Percentiles rank a stretch among this genome's conserved stretches.
Conservation (phyloP, 176 grass and related monocot species). For the Thalia dealbata region DNA sequence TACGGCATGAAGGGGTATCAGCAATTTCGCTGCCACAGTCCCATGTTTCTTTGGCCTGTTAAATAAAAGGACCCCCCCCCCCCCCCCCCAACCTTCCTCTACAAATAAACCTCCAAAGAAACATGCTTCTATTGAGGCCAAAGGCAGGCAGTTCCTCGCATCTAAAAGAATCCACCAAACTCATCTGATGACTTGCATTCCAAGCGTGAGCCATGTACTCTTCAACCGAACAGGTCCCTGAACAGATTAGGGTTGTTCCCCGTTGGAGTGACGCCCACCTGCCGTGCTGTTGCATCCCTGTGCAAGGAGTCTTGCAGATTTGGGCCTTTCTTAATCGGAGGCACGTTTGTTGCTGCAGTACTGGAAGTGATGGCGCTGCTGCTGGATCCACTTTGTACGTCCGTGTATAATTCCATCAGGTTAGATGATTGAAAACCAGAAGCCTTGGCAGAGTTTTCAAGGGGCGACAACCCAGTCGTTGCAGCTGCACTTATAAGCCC, state of each 20-base stretch:
- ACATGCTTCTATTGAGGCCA: no score
- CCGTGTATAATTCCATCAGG: slow-evolving; percentile 53
- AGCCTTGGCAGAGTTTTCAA: slow-evolving; percentile 25
- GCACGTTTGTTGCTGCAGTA: slow-evolving; percentile 14
- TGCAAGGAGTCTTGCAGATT: slow-evolving; percentile 60
- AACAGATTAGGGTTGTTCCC: slow-evolving; percentile 90
- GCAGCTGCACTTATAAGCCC: slow-evolving; percentile 73
- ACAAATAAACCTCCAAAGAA: no score
- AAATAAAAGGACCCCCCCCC: no score
- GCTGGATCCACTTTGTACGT: slow-evolving; percentile 21
- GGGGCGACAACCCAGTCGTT: slow-evolving; percentile 18
- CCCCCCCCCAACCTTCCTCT: no score
- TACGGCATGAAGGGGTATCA: no score
- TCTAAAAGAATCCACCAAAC: neutral
- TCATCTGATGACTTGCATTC: neutral
- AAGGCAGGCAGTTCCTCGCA: neutral
- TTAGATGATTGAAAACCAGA: slow-evolving; percentile 38
- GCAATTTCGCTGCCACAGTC: no score
- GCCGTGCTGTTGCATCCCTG: slow-evolving; percentile 57
- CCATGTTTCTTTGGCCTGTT: no score
- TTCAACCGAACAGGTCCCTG: slow-evolving; percentile 76
- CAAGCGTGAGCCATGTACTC: neutral
- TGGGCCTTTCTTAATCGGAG: slow-evolving; percentile 49
- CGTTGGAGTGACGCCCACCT: slow-evolving; percentile 80
- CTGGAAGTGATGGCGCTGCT: slow-evolving; percentile 16